These are phyloP conservation scores for Raphanus hybrid DNA, from an alignment of 441 rosid genomes.

Conservation along the genomic window DNA sequence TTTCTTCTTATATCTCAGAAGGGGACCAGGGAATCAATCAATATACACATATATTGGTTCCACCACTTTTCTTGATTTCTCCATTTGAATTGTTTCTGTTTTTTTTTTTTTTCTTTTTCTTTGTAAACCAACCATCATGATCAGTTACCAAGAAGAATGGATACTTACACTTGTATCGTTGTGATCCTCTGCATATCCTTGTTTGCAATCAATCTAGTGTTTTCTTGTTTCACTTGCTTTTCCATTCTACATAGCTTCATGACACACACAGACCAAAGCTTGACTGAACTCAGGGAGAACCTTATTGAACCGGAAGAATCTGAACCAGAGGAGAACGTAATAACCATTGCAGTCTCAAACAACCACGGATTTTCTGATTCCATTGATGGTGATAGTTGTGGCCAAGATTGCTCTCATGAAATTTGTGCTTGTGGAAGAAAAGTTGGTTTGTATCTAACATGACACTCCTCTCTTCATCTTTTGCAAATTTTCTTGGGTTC, in stretches of 20 bases:
- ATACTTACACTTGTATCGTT: slow-evolving; percentile 34
- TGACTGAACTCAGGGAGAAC: slow-evolving; percentile 30
- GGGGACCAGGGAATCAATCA: slow-evolving; percentile 31
- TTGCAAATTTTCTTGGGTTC: neutral
- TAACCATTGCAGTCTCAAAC: slow-evolving; percentile 24
- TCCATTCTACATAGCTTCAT: slow-evolving; percentile 25
- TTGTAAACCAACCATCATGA: slow-evolving; percentile 30
- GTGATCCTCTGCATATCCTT: slow-evolving; percentile 38
- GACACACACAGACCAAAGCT: slow-evolving; percentile 24
- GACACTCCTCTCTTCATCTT: neutral
- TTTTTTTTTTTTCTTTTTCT: neutral
- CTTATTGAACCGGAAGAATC: slow-evolving; percentile 35
- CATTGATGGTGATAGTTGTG: slow-evolving; percentile 18
- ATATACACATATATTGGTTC: slow-evolving; percentile 14
- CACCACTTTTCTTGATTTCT: slow-evolving; percentile 16
- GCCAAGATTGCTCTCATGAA: slow-evolving; percentile 38
- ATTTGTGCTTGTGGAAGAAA: slow-evolving; percentile 42
- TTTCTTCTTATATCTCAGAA: slow-evolving; percentile 24
- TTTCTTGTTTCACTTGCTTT: slow-evolving; percentile 41
- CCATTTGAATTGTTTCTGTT: slow-evolving; percentile 29
- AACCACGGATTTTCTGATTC: slow-evolving; percentile 35
- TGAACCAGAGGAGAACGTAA: slow-evolving; percentile 33
- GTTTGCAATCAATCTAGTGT: slow-evolving; percentile 38
- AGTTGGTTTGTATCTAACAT: neutral
- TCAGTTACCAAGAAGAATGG: slow-evolving; percentile 37